phyloP scores from a whole-genome alignment of 805 yeast genomes.

The Cyberlindnera saturnus region DNA sequence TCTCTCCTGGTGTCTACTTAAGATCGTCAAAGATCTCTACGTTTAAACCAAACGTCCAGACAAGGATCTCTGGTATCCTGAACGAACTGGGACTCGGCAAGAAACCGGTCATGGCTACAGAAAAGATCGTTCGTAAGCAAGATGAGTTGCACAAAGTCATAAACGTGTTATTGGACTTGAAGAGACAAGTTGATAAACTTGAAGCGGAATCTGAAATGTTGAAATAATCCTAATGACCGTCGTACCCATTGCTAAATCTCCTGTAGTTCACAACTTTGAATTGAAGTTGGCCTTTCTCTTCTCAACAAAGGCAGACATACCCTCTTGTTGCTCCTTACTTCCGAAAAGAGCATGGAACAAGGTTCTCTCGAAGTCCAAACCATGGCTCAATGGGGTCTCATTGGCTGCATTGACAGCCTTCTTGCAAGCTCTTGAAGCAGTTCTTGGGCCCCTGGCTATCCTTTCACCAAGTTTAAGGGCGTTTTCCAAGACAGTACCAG shows the following conservation, averaged over 20 bases:
- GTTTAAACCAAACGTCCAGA: constrained; percentile 70
- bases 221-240: constrained; percentile 14
- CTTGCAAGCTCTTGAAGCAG: constrained; percentile 42
- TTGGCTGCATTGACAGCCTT: constrained; percentile 35
- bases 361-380: constrained; percentile 37
- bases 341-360: constrained; percentile 42
- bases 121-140: constrained; percentile 66
- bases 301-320: constrained; percentile 46
- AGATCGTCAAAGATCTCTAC: constrained; percentile 76
- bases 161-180: constrained; percentile 70
- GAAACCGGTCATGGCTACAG: constrained; percentile 85
- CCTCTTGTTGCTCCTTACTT: constrained; percentile 41
- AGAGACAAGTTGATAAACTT: constrained; percentile 80
- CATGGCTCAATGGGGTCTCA: constrained; percentile 32
- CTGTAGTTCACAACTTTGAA: constrained; percentile 10
- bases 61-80: constrained; percentile 52
- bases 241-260: too few species aligned
- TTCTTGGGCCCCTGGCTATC: constrained; percentile 35
- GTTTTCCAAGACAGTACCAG: constrained; percentile 33
- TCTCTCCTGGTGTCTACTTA: constrained; percentile 66
- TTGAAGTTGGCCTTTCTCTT: constrained; percentile 33
- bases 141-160: constrained; percentile 70
- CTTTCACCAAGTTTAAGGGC: constrained; percentile 39
- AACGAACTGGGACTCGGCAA: constrained; percentile 77
- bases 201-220: constrained; percentile 64